Base-by-base conservation (phyloP, 495 filamentous ascomycete genomes). In the Xylaria grammica region DNA sequence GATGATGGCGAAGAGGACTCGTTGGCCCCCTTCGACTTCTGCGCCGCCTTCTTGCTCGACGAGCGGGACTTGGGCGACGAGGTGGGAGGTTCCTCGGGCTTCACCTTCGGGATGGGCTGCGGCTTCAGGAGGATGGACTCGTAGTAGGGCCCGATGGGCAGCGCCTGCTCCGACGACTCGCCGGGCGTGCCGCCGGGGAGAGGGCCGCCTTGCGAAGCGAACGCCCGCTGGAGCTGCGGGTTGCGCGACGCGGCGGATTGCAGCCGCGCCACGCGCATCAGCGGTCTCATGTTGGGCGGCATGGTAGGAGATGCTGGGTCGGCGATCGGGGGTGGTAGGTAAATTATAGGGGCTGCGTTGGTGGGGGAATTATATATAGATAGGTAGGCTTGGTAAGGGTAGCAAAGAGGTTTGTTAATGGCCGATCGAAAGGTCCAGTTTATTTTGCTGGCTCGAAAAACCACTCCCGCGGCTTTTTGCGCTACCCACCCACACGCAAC, bases 51-150 rank as follows among this genome's bases (percentile, higher is more conserved):
- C 66, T 68, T 70, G 46, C 62, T 71, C 4, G 69, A 56, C 54
- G 63, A 52, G 11, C 42, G 74, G 20, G 67, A 71, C 65, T 72
- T 74, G 40, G 79, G 72, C 6, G 80, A 76, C 10, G 79, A 73
- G 4, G 69, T 68, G 10, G 81, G 75, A 8, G 72, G 72, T 3
- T 76, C 74, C 53, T 77, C 67, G n/a, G 80, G 72, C 52, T 77
- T 74, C 19, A 65, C 57, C 46, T 73, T 56, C 30, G 75, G 76
- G 65, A 58, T 27, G 51, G 59, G 45, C 72, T 62, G 10, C 0
- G 78, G 77, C 19, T 75, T 67, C 1, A 69, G 66, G 34, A 80
- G 72, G 26, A 85, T 74, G 50, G 75, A 69, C 57, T 78, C 75
- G 67, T 82, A 80, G 68, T 78, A 84, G 0, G 57, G 49, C 5